Base-by-base conservation (phyloP, 805 yeast genomes). In the Ogataea pignaliae region DNA sequence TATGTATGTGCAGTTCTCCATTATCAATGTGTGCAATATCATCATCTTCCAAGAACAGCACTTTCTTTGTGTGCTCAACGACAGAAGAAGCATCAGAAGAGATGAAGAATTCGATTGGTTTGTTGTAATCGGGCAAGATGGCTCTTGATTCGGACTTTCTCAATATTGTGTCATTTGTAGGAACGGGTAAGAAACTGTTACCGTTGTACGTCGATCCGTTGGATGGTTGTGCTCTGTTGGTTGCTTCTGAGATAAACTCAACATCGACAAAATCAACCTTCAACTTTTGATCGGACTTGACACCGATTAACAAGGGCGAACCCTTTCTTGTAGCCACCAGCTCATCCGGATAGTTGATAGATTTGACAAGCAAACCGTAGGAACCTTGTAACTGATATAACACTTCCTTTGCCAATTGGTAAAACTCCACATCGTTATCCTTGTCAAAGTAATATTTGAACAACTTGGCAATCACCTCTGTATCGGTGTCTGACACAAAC, bases 261-360 rank as follows among this genome's bases (percentile, higher is more conserved):
- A 93, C 97, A 65, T 93, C 99, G 44, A 93, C 98, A 61, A 93
- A 90, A 66, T 93, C 99, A 54, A 91, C 97, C 71, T 91, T 93
- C 67, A 93, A 80, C 65, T 89, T 91, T 67, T 81, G 85, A 63
- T 90, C 96, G 41, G 97, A 88, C 73, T 89, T 93, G 55, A 93
- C 98, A 71, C 99, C 99, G 52, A 93, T 88, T 60, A 93, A 78
- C 63, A 93, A 75, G 17, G 99, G 99, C 39, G 98, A 90, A 60
- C 99, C 99, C 69, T 90, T 93, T 74, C 98, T 86, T 37, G 97
- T 89, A 55, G 97, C 98, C 59, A 91, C 85, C 40, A 90, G 82
- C 73, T 93, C 99, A 66, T 91, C 87, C 36, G 99, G 99, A 70
- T 81, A 93, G 68, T 88, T 96, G 40, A 78, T 68, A 3, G 97